These are phyloP conservation scores for Neoboletus subvelutipes DNA, from an alignment of 768 basidiomycete species.

Conservation along the genomic window DNA sequence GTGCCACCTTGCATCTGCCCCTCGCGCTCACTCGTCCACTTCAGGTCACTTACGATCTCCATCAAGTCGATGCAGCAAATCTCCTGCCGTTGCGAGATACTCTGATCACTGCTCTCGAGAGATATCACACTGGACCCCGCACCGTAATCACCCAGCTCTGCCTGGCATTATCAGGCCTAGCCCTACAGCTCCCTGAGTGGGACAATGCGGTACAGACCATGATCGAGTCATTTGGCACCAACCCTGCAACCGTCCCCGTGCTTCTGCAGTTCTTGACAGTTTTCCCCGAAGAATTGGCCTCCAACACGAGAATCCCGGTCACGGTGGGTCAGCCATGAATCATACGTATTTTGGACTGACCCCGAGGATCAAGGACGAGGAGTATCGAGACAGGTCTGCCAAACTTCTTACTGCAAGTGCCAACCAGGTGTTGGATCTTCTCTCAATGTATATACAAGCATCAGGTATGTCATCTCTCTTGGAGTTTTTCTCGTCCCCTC, in stretches of 20 bases:
- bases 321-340: slow-evolving; percentile 57
- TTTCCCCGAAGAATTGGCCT: slow-evolving; percentile 84
- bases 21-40: slow-evolving; percentile 34
- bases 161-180: slow-evolving; percentile 85
- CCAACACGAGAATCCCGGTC: slow-evolving; percentile 84
- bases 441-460: slow-evolving; percentile 88
- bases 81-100: slow-evolving; percentile 85
- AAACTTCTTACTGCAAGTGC: slow-evolving; percentile 68
- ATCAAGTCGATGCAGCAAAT: slow-evolving; percentile 76
- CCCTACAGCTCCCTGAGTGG: slow-evolving; percentile 89
- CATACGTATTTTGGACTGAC: slow-evolving; percentile 11
- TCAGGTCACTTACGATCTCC: slow-evolving; percentile 93
- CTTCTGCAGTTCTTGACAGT: slow-evolving; percentile 88
- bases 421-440: slow-evolving; percentile 67
- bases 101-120: slow-evolving; percentile 70
- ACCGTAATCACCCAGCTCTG: slow-evolving; percentile 88
- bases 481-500: not conserved
- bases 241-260: slow-evolving; percentile 78
- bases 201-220: slow-evolving; percentile 73
- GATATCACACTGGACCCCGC: slow-evolving; percentile 73
- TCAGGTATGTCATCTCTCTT: slow-evolving; percentile 54
- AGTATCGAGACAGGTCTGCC: slow-evolving; percentile 62
- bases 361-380: slow-evolving; percentile 57
- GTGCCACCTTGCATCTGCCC: slow-evolving; percentile 25
- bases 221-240: slow-evolving; percentile 82